These are phyloP conservation scores for Akebia trifoliata DNA, from an alignment of 164 flowering plant genomes.

Conservation along the genomic window DNA sequence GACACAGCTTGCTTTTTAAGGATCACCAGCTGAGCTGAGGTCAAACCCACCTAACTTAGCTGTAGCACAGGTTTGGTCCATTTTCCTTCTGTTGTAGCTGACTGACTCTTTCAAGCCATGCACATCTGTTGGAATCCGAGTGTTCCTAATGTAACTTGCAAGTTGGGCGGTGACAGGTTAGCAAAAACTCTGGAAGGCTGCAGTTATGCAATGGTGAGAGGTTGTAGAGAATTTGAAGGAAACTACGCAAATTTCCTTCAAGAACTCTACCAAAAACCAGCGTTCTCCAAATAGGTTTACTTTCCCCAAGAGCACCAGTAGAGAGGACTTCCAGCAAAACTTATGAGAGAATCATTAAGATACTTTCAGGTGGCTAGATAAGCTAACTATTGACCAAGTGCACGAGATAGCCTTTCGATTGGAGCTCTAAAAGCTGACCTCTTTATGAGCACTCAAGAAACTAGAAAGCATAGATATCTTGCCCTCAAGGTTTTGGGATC, in stretches of 20 bases:
- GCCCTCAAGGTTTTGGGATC: constrained; percentile 15
- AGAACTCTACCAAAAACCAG: background rate
- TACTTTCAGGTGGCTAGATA: constrained; percentile 37
- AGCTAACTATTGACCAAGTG: constrained; percentile 20
- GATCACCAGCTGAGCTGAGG: too few relatives aligned
- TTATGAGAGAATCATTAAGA: too few relatives aligned
- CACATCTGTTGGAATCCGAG: background rate
- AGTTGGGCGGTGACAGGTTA: background rate
- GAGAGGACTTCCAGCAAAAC: too few relatives aligned
- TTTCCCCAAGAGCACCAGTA: background rate
- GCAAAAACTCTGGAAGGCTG: background rate
- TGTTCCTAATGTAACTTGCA: background rate
- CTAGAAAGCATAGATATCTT: constrained; percentile 10
- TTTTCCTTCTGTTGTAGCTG: background rate
- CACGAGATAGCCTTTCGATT: constrained; percentile 33
- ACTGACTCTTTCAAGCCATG: background rate
- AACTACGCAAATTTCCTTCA: background rate
- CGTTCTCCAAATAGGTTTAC: background rate
- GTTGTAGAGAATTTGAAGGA: background rate
- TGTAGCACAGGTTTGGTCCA: too few relatives aligned
- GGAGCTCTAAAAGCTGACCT: constrained; percentile 24
- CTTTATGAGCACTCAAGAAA: constrained; percentile 32
- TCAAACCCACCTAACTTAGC: too few relatives aligned
- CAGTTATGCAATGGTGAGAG: background rate
- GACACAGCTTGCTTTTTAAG: too few relatives aligned